Evolutionary conservation across 257 asterid species (phyloP), one percentile per base, ranked within the genome.

Genomic region (Asclepias syriaca): DNA sequence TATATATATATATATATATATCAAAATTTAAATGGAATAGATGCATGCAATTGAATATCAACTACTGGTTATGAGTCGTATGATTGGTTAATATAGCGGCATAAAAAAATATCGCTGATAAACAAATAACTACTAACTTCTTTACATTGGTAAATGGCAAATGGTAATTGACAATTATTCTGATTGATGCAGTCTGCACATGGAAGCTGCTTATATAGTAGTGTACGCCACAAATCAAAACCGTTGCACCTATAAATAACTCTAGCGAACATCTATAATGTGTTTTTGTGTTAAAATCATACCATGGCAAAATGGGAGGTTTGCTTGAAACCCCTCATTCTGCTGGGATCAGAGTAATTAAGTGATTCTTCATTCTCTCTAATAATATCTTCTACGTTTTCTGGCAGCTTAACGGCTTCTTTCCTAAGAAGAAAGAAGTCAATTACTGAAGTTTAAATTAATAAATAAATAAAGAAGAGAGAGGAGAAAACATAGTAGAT

Each of bases 261-360:
- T 59, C 43, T 2, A 72, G 24, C 15, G 8, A 63, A 18, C 15
- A 69, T 45, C 65, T 22, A 14, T 5, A 8, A 21, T 63, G 8
- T 32, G 12, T 64, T 63, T 16, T 61, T 70, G 15, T 29, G 15
- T 6, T 37, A 43, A 45, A 45, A 65, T 0, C 1, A 43, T 87
- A 92, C 98, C 98, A 88, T 87, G 67, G 88, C 73, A 56, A 88
- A 72, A 69, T 87, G 87, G 32, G 85, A 57, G 65, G 88, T 85
- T 80, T 83, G 93, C 54, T 87, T 88, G 67, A 89, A 90, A 49
- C 79, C 86, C 90, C 84, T 88, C 72, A 78, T 48, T 72, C 85
- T 86, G 45, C 75, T 53, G 70, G 83, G 81, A 72, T 80, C 70
- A 68, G 88, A 77, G 77, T 81, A 69, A 21, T 70, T 86, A 74